phyloP scores from a whole-genome alignment of 768 basidiomycete genomes.

The Lactifluus piperatus region DNA sequence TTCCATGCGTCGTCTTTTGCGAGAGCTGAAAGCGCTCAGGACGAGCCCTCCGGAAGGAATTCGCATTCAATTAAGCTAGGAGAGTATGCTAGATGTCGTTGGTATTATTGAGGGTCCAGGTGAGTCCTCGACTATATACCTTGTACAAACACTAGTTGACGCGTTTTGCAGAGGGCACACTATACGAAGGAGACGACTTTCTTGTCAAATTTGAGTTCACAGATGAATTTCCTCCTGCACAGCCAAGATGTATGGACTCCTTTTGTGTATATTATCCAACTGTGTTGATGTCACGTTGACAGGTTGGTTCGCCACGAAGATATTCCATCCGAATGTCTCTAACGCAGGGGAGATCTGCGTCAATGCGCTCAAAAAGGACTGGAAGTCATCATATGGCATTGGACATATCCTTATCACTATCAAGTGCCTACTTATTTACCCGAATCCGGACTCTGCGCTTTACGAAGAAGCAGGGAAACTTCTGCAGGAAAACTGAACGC shows the following conservation, averaged over 20 bases:
- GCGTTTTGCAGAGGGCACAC: slow-evolving; percentile 46
- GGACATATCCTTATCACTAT: slow-evolving; percentile 86
- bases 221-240: slow-evolving; percentile 87
- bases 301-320: slow-evolving; percentile 92
- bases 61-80: slow-evolving; percentile 75
- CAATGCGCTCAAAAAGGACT: slow-evolving; percentile 95
- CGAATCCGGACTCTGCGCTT: slow-evolving; percentile 92
- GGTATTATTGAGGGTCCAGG: slow-evolving; percentile 90
- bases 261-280: not conserved
- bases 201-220: slow-evolving; percentile 79
- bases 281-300: not conserved
- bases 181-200: slow-evolving; percentile 68
- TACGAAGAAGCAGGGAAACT: slow-evolving; percentile 96
- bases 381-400: slow-evolving; percentile 89
- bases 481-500: slow-evolving; percentile 77
- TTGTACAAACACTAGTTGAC: slow-evolving; percentile 1
- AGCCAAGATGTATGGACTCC: slow-evolving; percentile 77
- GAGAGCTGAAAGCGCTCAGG: slow-evolving; percentile 74
- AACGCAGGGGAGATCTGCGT: slow-evolving; percentile 89
- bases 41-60: slow-evolving; percentile 88
- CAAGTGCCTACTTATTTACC: slow-evolving; percentile 93
- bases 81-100: slow-evolving; percentile 80
- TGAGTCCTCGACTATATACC: slow-evolving; percentile 32
- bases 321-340: slow-evolving; percentile 96
- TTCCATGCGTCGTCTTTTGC: slow-evolving; percentile 78